Evolutionary conservation across 768 basidiomycete species (phyloP).

Genomic region (Pisolithus sp.): DNA sequence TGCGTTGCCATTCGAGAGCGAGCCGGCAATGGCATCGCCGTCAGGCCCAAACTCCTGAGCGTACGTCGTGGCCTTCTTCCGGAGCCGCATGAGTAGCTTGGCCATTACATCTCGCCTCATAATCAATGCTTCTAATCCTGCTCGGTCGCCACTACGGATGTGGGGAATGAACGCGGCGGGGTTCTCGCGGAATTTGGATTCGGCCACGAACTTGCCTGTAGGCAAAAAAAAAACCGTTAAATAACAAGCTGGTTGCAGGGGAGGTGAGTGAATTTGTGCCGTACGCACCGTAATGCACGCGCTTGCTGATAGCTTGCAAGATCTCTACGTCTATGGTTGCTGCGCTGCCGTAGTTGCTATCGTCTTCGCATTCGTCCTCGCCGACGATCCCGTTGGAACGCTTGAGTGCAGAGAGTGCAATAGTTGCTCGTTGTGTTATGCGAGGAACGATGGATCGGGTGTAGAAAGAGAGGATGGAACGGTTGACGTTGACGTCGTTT

Average conservation of each 20-base stretch:
- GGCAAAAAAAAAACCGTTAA: not conserved
- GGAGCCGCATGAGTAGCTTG: conserved; percentile 72
- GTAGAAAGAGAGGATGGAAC: conserved; percentile 86
- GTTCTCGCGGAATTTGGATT: conserved; percentile 87
- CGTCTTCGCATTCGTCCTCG: conserved; percentile 75
- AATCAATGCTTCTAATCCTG: conserved; percentile 78
- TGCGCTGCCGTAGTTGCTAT: conserved; percentile 96
- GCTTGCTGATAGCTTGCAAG: conserved; percentile 95
- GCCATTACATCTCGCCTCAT: conserved; percentile 97
- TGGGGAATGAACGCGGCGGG: conserved; percentile 90
- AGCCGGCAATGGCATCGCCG: conserved; percentile 42
- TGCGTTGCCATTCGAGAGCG: conserved; percentile 27
- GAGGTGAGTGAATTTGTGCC: conserved; percentile 10
- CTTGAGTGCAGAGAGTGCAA: conserved; percentile 57
- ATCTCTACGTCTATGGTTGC: conserved; percentile 94
- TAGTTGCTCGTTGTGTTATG: conserved; percentile 71
- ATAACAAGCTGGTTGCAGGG: not conserved
- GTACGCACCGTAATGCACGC: conserved; percentile 87
- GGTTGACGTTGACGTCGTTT: conserved; percentile 80
- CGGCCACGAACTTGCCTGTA: conserved; percentile 96
- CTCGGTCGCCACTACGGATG: conserved; percentile 72
- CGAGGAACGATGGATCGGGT: conserved; percentile 80
- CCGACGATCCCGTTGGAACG: conserved; percentile 61
- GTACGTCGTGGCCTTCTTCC: conserved; percentile 74
- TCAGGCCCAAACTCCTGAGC: conserved; percentile 80